Conservation (phyloP, 1,284 basidiomycete species). For the Rhodotorula sp. region DNA sequence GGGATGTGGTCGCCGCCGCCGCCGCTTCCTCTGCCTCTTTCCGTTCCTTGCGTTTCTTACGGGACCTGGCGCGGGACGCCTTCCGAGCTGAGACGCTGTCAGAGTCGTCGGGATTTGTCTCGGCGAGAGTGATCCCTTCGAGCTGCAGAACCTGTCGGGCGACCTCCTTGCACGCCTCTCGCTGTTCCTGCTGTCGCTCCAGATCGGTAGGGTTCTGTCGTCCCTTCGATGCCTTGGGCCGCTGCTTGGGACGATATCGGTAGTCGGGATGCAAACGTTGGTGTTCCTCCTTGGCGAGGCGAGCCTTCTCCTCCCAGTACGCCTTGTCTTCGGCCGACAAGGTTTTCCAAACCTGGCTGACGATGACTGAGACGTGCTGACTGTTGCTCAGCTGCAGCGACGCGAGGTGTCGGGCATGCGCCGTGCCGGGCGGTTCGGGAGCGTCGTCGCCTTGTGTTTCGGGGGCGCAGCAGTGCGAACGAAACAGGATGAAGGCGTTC, state of each 20-base stretch:
- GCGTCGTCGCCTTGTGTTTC: conserved; percentile 58
- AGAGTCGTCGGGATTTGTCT: neutral
- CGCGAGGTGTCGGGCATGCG: conserved; percentile 30
- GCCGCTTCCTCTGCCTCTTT: neutral
- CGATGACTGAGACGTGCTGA: conserved; percentile 46
- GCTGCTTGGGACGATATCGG: conserved; percentile 44
- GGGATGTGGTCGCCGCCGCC: neutral
- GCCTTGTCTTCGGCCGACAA: conserved; percentile 41
- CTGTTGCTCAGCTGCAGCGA: conserved; percentile 44
- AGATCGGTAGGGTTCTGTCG: conserved; percentile 21
- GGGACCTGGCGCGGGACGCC: neutral
- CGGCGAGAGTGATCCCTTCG: neutral
- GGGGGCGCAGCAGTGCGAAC: conserved; percentile 67
- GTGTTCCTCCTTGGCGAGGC: conserved; percentile 45
- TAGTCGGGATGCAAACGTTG: conserved; percentile 43
- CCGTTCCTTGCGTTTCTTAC: neutral
- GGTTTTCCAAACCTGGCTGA: conserved; percentile 45
- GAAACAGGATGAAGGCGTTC: conserved; percentile 92
- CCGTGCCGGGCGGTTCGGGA: conserved; percentile 29
- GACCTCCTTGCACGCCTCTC: conserved; percentile 21
- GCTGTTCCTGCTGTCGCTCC: conserved; percentile 8
- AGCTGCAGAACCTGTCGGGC: conserved; percentile 10
- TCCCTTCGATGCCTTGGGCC: conserved; percentile 31
- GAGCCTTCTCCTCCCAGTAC: conserved; percentile 45
- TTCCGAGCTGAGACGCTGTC: neutral